Evolutionary conservation across 2,329 filamentous ascomycete genomes (phyloP), one percentile per base, ranked within the genome.

Genomic region (Amauroascus verrucosus): DNA sequence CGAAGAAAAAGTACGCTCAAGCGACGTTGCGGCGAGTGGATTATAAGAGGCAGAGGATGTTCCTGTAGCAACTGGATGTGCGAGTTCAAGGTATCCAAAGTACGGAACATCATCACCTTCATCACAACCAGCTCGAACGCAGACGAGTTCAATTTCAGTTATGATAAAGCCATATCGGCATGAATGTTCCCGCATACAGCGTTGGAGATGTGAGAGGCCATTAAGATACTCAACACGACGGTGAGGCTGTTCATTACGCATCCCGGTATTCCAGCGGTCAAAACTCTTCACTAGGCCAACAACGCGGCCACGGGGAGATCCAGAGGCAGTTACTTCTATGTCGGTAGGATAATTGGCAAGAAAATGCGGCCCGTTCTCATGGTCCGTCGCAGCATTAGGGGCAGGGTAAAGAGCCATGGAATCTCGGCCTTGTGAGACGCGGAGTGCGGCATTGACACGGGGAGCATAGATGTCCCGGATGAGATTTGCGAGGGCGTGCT

Each of bases 111-210:
- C 72, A 45, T 72, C 72, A 26, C 63, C 63, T 77, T 84, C 61
- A 67, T 80, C 72, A 54, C 71, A 74, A 50, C 90, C 89, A 60
- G 86, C 87, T 63, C 90, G 87, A 0, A 95, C 88, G 61, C 93
- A 83, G 37, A 96, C 84, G 7, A 96, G 82, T 72, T 97, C 91
- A 62, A 95, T 95, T 72, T 96, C 91, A 1, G 88, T 96, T 65
- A 96, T 82, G 69, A 97, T 91, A 75, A 95, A 97, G 52, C 91
- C 91, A 69, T 96, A 97, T 55, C 91, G 84, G 66, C 88, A 94
- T 60, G 84, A 83, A 72, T 95, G 87, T 72, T 95, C 88, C 68
- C 91, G 88, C 88, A 96, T 95, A 64, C 84, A 83, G 65, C 87
- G 81, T 70, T 97, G 91, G 43, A 96, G 75, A 62, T 94, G 88